Evolutionary conservation across 257 asterid species (phyloP), one percentile per base, ranked within the genome.

Genomic region (Linderniella brevidens): DNA sequence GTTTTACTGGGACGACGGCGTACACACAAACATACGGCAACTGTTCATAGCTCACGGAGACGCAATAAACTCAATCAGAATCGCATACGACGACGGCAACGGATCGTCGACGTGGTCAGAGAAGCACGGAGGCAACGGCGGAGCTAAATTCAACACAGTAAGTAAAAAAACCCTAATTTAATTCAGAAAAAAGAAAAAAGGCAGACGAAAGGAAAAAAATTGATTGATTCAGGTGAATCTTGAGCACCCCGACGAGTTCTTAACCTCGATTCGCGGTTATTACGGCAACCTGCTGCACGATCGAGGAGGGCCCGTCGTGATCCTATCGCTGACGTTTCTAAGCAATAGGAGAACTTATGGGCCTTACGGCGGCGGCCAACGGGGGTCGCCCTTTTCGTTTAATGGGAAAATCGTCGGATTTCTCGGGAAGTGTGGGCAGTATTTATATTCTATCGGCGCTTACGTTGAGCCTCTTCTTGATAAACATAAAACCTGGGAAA

Each of bases 111-210:
- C 65, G 1, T 74, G 93, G 80, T 72, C 86, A 0, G 76, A 74
- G 20, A 78, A 61, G 73, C 93, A 72, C 50, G 96, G 96, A 25
- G 94, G 96, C 43, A 59, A 13, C 43, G 78, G 92, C 41, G 90
- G 92, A 5, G 36, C 65, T 53, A 76, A 54, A 62, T 51, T 54
- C 18, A 81, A 78, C 55, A 72, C 55, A 74, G 92, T 78, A 37
- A 64, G 64, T 55, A 46, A 29, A 45, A 11, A 13, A 17, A 3
- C 5, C 8, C 13, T 38, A n/a, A n/a, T 2, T 38, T 38, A n/a
- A n/a, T n/a, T n/a, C n/a, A n/a, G n/a, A n/a, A n/a, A n/a, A n/a
- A n/a, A n/a, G 43, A 38, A 9, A 38, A 2, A n/a, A 2, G 43
- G 14, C 8, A n/a, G 14, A 2, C 43, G 43, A 38, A 38, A 43